Evolutionary conservation across 2,329 filamentous ascomycete genomes (phyloP).

Genomic region (Talaromyces sp.): DNA sequence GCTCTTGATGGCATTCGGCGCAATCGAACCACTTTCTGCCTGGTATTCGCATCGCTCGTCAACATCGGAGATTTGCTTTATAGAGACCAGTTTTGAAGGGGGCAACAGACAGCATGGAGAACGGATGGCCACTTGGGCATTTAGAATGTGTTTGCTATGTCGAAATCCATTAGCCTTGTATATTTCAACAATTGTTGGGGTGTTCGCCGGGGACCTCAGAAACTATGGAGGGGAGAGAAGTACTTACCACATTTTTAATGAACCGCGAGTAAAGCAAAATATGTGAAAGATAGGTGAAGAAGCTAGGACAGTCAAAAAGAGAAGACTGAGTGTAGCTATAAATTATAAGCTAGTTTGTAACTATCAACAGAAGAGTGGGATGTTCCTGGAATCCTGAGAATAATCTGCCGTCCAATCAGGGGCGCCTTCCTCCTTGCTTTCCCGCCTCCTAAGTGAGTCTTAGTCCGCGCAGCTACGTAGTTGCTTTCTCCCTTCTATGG

Average conservation of each 20-base stretch:
- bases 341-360: no score
- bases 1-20: slow-evolving; percentile 84
- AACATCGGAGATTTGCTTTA: not conserved
- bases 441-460: not conserved
- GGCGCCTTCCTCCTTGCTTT: not conserved
- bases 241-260: slow-evolving; percentile 6
- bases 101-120: slow-evolving; percentile 83
- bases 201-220: not conserved
- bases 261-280: not conserved
- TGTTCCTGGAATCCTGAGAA: not conserved
- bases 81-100: slow-evolving; percentile 16
- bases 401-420: not conserved
- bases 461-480: not conserved
- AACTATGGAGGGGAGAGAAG: not conserved
- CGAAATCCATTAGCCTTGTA: not conserved
- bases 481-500: not conserved
- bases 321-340: not conserved
- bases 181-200: not conserved
- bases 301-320: not conserved
- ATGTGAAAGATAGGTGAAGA: not conserved
- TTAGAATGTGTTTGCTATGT: slow-evolving; percentile 89
- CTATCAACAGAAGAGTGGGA: not conserved
- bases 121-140: slow-evolving; percentile 93
- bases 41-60: slow-evolving; percentile 30
- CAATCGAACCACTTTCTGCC: slow-evolving; percentile 99